These are phyloP conservation scores for Mycena alexandri DNA, from an alignment of 768 basidiomycete genomes.

Conservation along the genomic window DNA sequence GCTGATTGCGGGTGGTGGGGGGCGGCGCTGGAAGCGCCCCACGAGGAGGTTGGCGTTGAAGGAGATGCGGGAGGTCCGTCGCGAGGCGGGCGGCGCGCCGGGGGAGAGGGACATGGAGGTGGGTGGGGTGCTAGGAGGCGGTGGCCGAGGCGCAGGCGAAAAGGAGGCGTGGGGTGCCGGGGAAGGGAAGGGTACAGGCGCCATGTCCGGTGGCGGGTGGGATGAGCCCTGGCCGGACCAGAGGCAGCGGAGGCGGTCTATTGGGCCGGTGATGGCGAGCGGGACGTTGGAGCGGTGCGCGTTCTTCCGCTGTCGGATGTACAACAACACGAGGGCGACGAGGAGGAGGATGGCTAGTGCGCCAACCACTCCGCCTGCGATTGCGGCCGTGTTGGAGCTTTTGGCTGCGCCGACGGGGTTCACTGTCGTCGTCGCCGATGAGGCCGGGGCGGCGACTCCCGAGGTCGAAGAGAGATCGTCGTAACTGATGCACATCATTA, in stretches of 20 bases:
- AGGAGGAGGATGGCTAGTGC: conserved; percentile 43
- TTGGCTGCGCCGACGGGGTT: background rate
- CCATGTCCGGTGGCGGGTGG: conserved; percentile 34
- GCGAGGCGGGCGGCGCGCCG: conserved; percentile 8
- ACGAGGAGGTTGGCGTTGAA: conserved; percentile 48
- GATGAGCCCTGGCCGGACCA: conserved; percentile 20
- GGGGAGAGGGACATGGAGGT: conserved; percentile 6
- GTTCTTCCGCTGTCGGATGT: conserved; percentile 32
- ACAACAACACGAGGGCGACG: conserved; percentile 40
- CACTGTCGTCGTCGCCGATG: background rate
- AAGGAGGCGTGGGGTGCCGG: conserved; percentile 9
- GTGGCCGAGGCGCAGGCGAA: conserved; percentile 12
- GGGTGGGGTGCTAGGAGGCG: conserved; percentile 12
- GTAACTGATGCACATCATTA: background rate
- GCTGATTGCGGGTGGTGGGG: conserved; percentile 27
- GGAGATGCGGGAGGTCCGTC: conserved; percentile 38
- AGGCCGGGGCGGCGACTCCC: background rate
- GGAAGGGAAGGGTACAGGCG: conserved; percentile 34
- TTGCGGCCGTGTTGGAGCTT: conserved; percentile 28
- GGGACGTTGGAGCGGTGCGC: conserved; percentile 38
- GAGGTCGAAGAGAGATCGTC: background rate
- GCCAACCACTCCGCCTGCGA: conserved; percentile 48
- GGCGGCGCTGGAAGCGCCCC: conserved; percentile 28
- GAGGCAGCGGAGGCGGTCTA: conserved; percentile 11
- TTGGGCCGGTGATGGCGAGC: conserved; percentile 13